Base-by-base conservation (phyloP, 2,329 filamentous ascomycete genomes). In the Phaeomoniella chlamydospora region DNA sequence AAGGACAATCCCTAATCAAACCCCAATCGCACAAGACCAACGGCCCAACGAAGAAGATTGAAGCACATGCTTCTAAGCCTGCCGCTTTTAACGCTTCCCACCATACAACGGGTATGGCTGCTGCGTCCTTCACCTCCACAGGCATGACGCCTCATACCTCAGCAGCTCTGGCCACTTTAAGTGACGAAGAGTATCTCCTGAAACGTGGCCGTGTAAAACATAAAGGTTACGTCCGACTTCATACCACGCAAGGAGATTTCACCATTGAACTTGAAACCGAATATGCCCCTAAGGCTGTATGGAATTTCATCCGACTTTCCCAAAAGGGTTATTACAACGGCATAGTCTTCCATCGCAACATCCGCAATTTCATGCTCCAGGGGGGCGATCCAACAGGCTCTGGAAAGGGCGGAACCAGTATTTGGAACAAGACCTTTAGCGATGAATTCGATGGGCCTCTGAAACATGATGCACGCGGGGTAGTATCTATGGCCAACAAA, bases 361-460 rank as follows among this genome's bases (percentile, higher is more conserved):
- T 98, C 48, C 78, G 78, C 39, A 84, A 82, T 48, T 98, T 98
- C 55, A 98, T 98, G 90, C 83, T 98, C 29, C 90, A 98, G 56
- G 88, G 88, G 31, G 90, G 90, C 26, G 90, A 98, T 53, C 90
- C 90, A 0, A 84, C 85, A 0, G 88, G 88, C 1, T 94, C 86
- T 0, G 90, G 90, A 2, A 73, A 84, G 41, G 90, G 90, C n/a
- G 90, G 90, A 1, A 65, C 76, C 34, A 92, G 82, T 49, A 77
- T 93, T 41, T 98, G 90, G 90, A 34, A 34, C 16, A 93, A 92
- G 58, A 83, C 86, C 41, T 98, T 98, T 50, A 70, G 80, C 36
- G 90, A 98, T 55, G 90, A 98, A 54, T 80, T 96, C 43, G 86
- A 94, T 12, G 86, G 87, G 0, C 85, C 88, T 0, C 58, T 86